Base-by-base conservation (phyloP, 148 eudicot species). In the Chenopodium album region DNA sequence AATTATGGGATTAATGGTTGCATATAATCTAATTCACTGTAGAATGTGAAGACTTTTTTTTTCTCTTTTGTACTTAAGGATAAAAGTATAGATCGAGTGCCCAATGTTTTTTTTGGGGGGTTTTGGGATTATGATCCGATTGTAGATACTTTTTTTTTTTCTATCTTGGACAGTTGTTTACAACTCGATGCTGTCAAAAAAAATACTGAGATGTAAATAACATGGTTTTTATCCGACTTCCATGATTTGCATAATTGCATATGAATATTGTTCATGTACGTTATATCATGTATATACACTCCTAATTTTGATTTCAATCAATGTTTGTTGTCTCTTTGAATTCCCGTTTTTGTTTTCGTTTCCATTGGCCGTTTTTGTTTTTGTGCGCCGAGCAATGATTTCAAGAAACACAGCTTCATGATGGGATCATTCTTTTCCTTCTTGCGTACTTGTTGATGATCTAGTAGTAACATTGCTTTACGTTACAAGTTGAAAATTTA, bases 1-100 rank as follows among this genome's bases (percentile, higher is more conserved):
- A 22, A 78, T 89, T 56, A 87, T 87, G 88, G 87, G 86, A 12
- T 76, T 89, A 7, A 26, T 89, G 41, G 86, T 87, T 17, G 72
- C 87, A n/a, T 77, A 83, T 60, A 71, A 81, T 74, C 91, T 89
- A 48, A 83, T 89, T 66, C 37, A 76, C 47, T 31, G 62, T 78
- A 85, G 70, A 79, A 88, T 88, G 70, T 88, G 79, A 87, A 28
- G 6, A 41, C 10, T 56, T 37, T 7, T 32, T 26, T 11, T 28
- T 50, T 41, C 34, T 3, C n/a, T 32, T n/a, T 48, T 65, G 26
- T 14, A 37, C 31, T 13, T n/a, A 26, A 41, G 44, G 44, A 41
- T 41, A 41, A 4, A 41, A 41, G 5, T 0, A 22, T 19, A 81
- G 2, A 31, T 29, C 16, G 75, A 67, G 34, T 77, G 50, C 84